phyloP scores from a whole-genome alignment of 495 filamentous ascomycete species.

The Penicillium canescens region DNA sequence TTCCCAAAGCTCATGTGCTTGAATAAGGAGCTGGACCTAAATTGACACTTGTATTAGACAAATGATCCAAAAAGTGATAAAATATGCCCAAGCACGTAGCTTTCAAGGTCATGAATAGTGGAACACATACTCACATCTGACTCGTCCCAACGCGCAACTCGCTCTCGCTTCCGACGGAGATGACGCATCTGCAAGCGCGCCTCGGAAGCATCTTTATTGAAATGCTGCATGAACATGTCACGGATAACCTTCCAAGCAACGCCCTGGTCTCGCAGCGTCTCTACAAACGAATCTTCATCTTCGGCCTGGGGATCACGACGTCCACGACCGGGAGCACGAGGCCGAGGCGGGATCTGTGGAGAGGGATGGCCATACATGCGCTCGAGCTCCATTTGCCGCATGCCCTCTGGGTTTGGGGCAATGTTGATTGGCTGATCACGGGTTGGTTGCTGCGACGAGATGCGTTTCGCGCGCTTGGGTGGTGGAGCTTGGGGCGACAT shows the following conservation, averaged over 20 bases:
- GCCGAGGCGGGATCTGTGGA: conserved; percentile 28
- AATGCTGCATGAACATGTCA: conserved; percentile 59
- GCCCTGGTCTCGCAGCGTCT: conserved; percentile 65
- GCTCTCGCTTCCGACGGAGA: conserved; percentile 62
- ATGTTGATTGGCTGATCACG: conserved; percentile 37
- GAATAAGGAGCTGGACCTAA: conserved; percentile 48
- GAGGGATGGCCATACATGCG: conserved; percentile 29
- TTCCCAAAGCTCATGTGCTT: conserved; percentile 50
- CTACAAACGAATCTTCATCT: conserved; percentile 66
- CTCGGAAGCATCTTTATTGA: conserved; percentile 65
- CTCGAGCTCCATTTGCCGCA: conserved; percentile 37
- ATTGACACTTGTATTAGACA: background rate
- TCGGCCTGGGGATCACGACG: conserved; percentile 54
- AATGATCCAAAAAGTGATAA: background rate
- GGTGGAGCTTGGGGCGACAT: conserved; percentile 27
- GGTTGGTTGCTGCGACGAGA: conserved; percentile 21
- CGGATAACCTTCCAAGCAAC: conserved; percentile 72
- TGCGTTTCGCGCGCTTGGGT: conserved; percentile 31
- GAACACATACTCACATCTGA: conserved; percentile 60
- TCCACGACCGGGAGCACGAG: conserved; percentile 41
- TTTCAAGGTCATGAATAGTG: background rate
- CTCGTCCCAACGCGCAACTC: conserved; percentile 63
- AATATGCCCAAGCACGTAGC: conserved; percentile 15
- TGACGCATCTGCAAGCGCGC: conserved; percentile 75
- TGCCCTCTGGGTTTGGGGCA: conserved; percentile 40